phyloP scores from a whole-genome alignment of 2,329 filamentous ascomycete genomes.

The Phaeosphaeria sp. region DNA sequence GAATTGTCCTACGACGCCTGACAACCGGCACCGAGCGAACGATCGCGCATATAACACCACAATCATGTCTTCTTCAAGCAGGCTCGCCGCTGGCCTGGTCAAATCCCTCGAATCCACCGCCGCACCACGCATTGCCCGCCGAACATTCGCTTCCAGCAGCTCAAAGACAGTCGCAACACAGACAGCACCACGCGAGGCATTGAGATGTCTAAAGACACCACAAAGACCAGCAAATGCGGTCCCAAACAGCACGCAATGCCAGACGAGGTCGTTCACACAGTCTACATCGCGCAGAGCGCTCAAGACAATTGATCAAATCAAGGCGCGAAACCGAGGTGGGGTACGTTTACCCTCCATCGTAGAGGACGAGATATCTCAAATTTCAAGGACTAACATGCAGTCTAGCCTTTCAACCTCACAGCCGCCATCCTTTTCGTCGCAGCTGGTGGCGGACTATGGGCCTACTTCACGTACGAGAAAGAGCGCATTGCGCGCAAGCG shows the following conservation, averaged over 20 bases:
- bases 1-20: neutral
- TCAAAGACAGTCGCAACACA: conserved; percentile 19
- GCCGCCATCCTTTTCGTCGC: conserved; percentile 84
- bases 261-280: conserved; percentile 35
- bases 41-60: neutral
- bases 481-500: conserved; percentile 86
- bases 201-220: conserved; percentile 21
- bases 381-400: conserved; percentile 14
- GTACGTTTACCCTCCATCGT: conserved; percentile 24
- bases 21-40: conserved; percentile 12
- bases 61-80: conserved; percentile 35
- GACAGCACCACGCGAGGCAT: conserved; percentile 8
- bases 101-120: conserved; percentile 16
- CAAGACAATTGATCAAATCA: conserved; percentile 47
- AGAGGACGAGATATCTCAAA: neutral
- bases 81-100: conserved; percentile 29
- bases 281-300: conserved; percentile 36
- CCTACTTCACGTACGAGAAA: conserved; percentile 96
- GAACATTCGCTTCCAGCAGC: conserved; percentile 34
- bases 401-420: conserved; percentile 90
- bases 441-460: conserved; percentile 77
- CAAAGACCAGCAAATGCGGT: conserved; percentile 6
- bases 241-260: conserved; percentile 11
- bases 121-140: conserved; percentile 25
- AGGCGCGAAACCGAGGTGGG: conserved; percentile 44